These are phyloP conservation scores for Nicotiana undulata DNA, from an alignment of 257 asterid genomes.

Conservation along the genomic window DNA sequence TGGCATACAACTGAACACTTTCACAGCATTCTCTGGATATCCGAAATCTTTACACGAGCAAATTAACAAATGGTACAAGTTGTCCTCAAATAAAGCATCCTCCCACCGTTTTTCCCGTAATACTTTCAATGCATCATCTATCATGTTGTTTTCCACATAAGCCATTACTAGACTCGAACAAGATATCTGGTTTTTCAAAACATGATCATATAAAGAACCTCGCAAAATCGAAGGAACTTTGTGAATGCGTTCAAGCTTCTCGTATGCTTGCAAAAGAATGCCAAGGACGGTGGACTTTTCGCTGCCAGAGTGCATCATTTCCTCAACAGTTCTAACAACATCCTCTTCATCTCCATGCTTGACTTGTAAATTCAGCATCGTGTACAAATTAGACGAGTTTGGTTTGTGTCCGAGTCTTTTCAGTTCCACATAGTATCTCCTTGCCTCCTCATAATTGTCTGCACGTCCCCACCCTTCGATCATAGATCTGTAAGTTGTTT, in stretches of 20 bases:
- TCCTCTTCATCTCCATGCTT: conserved; percentile 57
- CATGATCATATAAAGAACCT: conserved; percentile 53
- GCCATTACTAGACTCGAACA: conserved; percentile 64
- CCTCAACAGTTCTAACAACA: conserved; percentile 36
- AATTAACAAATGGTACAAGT: conserved; percentile 69
- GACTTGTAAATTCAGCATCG: conserved; percentile 81
- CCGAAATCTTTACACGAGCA: conserved; percentile 83
- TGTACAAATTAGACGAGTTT: conserved; percentile 62
- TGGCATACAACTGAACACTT: conserved; percentile 58
- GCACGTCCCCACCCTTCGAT: conserved; percentile 93
- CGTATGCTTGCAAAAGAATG: conserved; percentile 62
- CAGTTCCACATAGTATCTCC: conserved; percentile 45
- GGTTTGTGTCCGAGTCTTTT: conserved; percentile 60
- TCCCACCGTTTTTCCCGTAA: conserved; percentile 58
- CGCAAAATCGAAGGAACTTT: conserved; percentile 41
- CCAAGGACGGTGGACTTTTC: conserved; percentile 66
- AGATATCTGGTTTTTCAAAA: conserved; percentile 48
- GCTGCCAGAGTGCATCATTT: conserved; percentile 67
- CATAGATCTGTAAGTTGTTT: conserved; percentile 78
- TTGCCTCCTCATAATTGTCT: conserved; percentile 41
- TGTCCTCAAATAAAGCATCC: conserved; percentile 71
- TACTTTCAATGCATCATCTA: conserved; percentile 55
- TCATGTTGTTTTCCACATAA: conserved; percentile 53
- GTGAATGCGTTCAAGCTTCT: conserved; percentile 51
- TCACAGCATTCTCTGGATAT: conserved; percentile 49